These are phyloP conservation scores for Microcyclosporella mali DNA, from an alignment of 2,329 filamentous ascomycete species.

Conservation along the genomic window DNA sequence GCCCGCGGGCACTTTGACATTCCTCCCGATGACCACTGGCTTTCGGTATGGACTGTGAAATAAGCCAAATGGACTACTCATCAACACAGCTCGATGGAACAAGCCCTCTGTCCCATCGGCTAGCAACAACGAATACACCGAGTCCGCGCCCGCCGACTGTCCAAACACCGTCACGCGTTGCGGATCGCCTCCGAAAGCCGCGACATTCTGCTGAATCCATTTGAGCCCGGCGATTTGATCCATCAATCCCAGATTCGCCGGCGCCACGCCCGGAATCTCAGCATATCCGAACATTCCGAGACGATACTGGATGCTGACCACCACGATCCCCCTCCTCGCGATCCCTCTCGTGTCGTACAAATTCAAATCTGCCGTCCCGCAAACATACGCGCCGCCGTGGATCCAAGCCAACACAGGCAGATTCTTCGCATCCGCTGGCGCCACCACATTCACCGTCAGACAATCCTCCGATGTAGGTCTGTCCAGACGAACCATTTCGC, in stretches of 20 bases:
- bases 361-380: slow-evolving; percentile 27
- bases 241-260: slow-evolving; percentile 29
- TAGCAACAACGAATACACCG: too few relatives aligned
- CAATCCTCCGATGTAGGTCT: slow-evolving; percentile 33
- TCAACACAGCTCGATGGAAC: too few relatives aligned
- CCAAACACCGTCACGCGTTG: slow-evolving; percentile 19
- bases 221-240: slow-evolving; percentile 27
- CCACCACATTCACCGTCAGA: slow-evolving; percentile 28
- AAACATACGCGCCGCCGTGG: slow-evolving; percentile 34
- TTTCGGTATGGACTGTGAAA: too few relatives aligned
- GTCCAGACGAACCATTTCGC: too few relatives aligned
- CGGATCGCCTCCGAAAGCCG: slow-evolving; percentile 21
- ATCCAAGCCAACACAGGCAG: slow-evolving; percentile 46
- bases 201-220: slow-evolving; percentile 20
- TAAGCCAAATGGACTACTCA: too few relatives aligned
- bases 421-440: slow-evolving; percentile 34
- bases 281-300: neutral
- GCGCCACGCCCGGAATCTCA: slow-evolving; percentile 28
- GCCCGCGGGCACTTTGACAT: too few relatives aligned
- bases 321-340: slow-evolving; percentile 2
- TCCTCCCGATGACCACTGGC: too few relatives aligned
- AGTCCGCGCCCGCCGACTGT: too few relatives aligned
- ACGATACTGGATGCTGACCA: neutral
- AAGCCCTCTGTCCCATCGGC: too few relatives aligned
- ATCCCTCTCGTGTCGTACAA: slow-evolving; percentile 18